These are phyloP conservation scores for Rhynchosporium secalis DNA, from an alignment of 2,329 filamentous ascomycete genomes.

Conservation along the genomic window DNA sequence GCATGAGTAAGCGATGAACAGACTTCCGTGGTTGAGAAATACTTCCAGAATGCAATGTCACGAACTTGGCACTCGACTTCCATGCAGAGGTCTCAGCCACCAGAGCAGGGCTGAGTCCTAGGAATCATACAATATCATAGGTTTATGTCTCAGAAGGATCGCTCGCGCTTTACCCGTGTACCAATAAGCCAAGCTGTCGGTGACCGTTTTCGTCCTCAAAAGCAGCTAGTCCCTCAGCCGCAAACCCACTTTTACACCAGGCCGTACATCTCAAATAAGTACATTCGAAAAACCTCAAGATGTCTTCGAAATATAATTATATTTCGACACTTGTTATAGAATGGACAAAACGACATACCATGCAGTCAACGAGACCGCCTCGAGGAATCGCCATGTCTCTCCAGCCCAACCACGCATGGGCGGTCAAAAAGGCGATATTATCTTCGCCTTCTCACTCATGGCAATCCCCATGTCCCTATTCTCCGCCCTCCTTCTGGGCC, in stretches of 20 bases:
- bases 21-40: neutral
- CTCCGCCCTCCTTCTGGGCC: neutral
- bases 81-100: neutral
- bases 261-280: neutral
- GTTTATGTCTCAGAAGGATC: neutral
- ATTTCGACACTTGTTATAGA: neutral
- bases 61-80: neutral
- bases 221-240: conserved; percentile 2
- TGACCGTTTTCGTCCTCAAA: neutral
- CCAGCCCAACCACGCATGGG: neutral
- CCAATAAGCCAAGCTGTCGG: too few relatives aligned
- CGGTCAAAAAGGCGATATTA: neutral
- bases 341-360: conserved; percentile 6
- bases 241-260: conserved; percentile 1
- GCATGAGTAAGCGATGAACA: too few relatives aligned
- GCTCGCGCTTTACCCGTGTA: neutral
- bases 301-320: neutral
- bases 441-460: conserved; percentile 11
- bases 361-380: neutral
- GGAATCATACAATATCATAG: neutral
- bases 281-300: neutral
- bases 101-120: neutral
- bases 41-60: neutral
- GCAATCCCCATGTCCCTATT: conserved; percentile 1
- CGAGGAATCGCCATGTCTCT: neutral